Base-by-base conservation (phyloP, 805 yeast genomes). In the Hanseniaspora nectarophila region DNA sequence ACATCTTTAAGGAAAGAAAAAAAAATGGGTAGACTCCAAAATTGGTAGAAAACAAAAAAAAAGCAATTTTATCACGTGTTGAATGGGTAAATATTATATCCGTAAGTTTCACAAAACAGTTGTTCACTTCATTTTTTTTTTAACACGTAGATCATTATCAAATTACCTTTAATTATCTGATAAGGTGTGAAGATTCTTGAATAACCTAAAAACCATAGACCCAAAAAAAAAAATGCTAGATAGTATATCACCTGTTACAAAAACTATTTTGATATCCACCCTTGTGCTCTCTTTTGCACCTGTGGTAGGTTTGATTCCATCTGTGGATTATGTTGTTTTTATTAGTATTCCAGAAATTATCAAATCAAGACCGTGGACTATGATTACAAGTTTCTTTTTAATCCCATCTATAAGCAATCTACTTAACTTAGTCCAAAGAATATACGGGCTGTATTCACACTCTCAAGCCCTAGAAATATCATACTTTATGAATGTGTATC, bases 241-340 rank as follows among this genome's bases (percentile, higher is more conserved):
- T 33, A 62, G 71, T 3, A 58, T 72, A 23, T 65, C 66, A 2
- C 50, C 68, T 61, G 37, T 63, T 59, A 46, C 65, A 56, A 24
- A 63, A 65, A 2, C 72, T 72, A 57, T 68, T 76, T 59, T 63
- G 73, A 39, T 67, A 75, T 20, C 74, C 77, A 40, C 54, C 9
- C 33, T 34, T 5, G 43, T 35, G 12, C 9, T 40, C 5, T 40
- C 54, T 3, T 21, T 45, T 33, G 18, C 37, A 7, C 43, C 51
- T 13, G 3, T 42, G 8, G 23, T 42, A 4, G 38, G 35, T 0
- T 5, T 38, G 18, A 10, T 45, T 3, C 21, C 33, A 21, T 18
- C 35, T 9, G 12, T 5, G 1, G 16, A 33, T 4, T 12, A 34
- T 23, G 26, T 47, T 7, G 23, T 46, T 5, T 53, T 26, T 18